These are phyloP conservation scores for Croton laevigatus DNA, from an alignment of 441 rosid genomes.

Conservation along the genomic window DNA sequence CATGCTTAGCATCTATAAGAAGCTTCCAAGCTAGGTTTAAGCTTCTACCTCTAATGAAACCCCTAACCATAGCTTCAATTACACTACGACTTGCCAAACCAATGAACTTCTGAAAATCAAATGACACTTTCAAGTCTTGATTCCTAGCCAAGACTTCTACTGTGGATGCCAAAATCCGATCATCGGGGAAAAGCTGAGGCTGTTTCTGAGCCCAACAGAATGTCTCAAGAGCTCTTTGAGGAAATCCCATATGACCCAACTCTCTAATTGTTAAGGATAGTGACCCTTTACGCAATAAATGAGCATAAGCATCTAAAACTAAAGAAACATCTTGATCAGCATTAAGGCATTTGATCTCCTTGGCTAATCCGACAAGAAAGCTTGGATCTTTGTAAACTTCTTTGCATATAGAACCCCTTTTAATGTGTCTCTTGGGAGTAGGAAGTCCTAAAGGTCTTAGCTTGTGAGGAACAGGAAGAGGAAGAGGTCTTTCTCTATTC, in stretches of 20 bases:
- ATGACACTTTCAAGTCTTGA: slow-evolving; percentile 57
- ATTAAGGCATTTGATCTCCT: slow-evolving; percentile 49
- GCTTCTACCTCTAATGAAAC: slow-evolving; percentile 68
- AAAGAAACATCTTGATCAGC: slow-evolving; percentile 49
- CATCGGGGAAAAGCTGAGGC: slow-evolving; percentile 65
- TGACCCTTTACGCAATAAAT: slow-evolving; percentile 73
- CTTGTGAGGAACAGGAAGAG: slow-evolving; percentile 80
- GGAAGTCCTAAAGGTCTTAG: slow-evolving; percentile 68
- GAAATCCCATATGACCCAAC: slow-evolving; percentile 70
- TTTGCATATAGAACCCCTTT: slow-evolving; percentile 27
- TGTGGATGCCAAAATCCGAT: slow-evolving; percentile 58
- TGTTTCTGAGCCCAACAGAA: slow-evolving; percentile 80
- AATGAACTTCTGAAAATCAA: slow-evolving; percentile 46
- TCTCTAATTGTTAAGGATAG: slow-evolving; percentile 64
- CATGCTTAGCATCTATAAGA: slow-evolving; percentile 44
- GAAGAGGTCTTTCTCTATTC: slow-evolving; percentile 59
- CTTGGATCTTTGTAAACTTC: slow-evolving; percentile 52
- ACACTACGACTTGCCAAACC: slow-evolving; percentile 56
- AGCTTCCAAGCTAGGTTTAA: slow-evolving; percentile 68
- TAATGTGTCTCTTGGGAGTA: slow-evolving; percentile 44
- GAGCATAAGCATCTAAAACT: slow-evolving; percentile 48
- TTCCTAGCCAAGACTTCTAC: slow-evolving; percentile 70
- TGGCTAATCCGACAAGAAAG: slow-evolving; percentile 68
- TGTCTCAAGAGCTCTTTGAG: slow-evolving; percentile 69
- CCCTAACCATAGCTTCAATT: slow-evolving; percentile 79